Conservation (phyloP, 805 yeast species). For the Hanseniaspora vineae region DNA sequence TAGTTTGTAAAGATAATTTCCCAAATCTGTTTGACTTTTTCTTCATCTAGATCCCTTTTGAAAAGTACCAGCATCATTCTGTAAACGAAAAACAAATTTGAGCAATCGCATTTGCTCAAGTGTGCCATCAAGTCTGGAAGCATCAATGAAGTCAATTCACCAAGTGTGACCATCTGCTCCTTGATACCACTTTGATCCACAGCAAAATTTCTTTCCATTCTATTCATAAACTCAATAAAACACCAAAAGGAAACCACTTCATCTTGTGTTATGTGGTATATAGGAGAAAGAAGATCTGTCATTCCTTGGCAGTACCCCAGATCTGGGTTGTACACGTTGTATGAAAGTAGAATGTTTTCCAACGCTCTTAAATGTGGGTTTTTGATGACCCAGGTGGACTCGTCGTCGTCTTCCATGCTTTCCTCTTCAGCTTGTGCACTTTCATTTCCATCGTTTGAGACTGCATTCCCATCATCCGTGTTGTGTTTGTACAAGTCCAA, state of each 20-base stretch:
- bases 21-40: slow-evolving; percentile 73
- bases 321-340: slow-evolving; percentile 69
- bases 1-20: slow-evolving; percentile 84
- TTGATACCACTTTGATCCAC: slow-evolving; percentile 92
- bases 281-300: slow-evolving; percentile 85
- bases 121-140: slow-evolving; percentile 75
- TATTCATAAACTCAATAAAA: slow-evolving; percentile 74
- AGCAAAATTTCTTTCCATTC: slow-evolving; percentile 89
- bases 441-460: slow-evolving; percentile 24
- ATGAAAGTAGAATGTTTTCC: slow-evolving; percentile 72
- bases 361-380: slow-evolving; percentile 66
- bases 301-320: slow-evolving; percentile 97
- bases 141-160: slow-evolving; percentile 81
- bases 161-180: slow-evolving; percentile 69
- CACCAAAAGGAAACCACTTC: slow-evolving; percentile 82
- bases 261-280: slow-evolving; percentile 54
- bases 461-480: slow-evolving; percentile 27
- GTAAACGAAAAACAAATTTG: slow-evolving; percentile 84
- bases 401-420: slow-evolving; percentile 23
- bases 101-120: slow-evolving; percentile 76
- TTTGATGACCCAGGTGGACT: slow-evolving; percentile 48
- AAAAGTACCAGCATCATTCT: slow-evolving; percentile 93
- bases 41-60: slow-evolving; percentile 79
- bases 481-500: slow-evolving; percentile 43
- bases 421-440: slow-evolving; percentile 15